phyloP scores from a whole-genome alignment of 2,329 filamentous ascomycete species.

The Ophiostoma perfectum region DNA sequence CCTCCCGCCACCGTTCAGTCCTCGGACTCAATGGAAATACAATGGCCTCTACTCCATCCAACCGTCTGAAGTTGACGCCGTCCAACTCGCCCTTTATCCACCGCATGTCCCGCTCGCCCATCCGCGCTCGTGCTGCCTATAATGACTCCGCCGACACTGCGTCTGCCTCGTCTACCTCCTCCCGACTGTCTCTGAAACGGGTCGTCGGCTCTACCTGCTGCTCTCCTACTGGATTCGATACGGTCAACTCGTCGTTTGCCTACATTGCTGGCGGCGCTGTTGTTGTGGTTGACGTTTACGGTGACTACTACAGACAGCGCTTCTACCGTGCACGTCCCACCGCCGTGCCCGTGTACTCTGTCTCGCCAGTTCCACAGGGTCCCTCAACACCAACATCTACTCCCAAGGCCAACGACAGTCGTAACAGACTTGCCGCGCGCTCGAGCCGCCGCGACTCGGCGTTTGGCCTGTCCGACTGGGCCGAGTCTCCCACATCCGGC shows the following conservation, averaged over 20 bases:
- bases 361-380: conserved; percentile 47
- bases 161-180: conserved; percentile 35
- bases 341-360: conserved; percentile 60
- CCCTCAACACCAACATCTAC: conserved; percentile 50
- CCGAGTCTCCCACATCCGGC: conserved; percentile 55
- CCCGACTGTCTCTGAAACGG: conserved; percentile 66
- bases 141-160: conserved; percentile 33
- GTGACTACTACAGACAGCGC: conserved; percentile 64
- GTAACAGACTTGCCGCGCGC: conserved; percentile 47
- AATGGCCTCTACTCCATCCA: conserved; percentile 56
- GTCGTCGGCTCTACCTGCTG: conserved; percentile 88
- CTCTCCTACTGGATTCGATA: conserved; percentile 81
- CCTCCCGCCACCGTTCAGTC: conserved; percentile 26
- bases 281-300: conserved; percentile 77
- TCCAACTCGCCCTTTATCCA: conserved; percentile 67
- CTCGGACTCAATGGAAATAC: conserved; percentile 44
- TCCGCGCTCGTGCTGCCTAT: conserved; percentile 43
- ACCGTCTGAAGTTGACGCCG: conserved; percentile 64
- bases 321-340: conserved; percentile 86
- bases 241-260: conserved; percentile 71
- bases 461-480: conserved; percentile 45
- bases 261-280: conserved; percentile 90
- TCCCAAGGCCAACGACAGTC: conserved; percentile 58
- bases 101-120: conserved; percentile 59
- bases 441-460: conserved; percentile 42